Percentiles rank a stretch among this genome's conserved stretches.
Evolutionary conservation across 345 rosid genomes (phyloP).

Genomic region (Cochlearia excelsa): DNA sequence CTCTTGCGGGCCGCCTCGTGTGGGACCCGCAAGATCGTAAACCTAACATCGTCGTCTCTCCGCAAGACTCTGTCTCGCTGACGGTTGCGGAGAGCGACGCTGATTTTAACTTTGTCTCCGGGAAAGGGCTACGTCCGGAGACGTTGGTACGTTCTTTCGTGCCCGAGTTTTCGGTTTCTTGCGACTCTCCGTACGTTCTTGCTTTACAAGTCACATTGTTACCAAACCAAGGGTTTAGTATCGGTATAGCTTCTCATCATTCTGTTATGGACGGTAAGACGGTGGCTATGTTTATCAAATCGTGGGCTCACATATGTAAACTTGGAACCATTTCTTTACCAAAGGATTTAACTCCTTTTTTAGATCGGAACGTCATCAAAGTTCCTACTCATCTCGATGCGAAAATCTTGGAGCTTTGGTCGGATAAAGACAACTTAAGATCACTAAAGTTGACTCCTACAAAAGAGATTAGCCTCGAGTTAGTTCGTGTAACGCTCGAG

Average conservation of each 20-base stretch:
- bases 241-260: conserved; percentile 33
- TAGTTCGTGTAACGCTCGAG: conserved; percentile 29
- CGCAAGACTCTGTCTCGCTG: conserved; percentile 28
- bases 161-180: conserved; percentile 17
- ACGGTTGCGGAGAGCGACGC: conserved; percentile 31
- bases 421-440: conserved; percentile 3
- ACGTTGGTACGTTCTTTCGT: conserved; percentile 21
- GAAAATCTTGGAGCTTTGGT: conserved; percentile 13
- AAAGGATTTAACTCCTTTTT: conserved; percentile 15
- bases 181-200: conserved; percentile 1
- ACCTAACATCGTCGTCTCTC: conserved; percentile 31
- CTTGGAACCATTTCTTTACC: conserved; percentile 1
- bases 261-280: conserved; percentile 25
- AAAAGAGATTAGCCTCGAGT: neutral
- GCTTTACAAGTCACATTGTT: conserved; percentile 30
- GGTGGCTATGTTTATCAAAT: conserved; percentile 24
- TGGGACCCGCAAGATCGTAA: conserved; percentile 29
- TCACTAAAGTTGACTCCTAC: conserved; percentile 8
- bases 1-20: conserved; percentile 34
- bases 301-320: conserved; percentile 35
- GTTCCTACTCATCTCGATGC: conserved; percentile 21
- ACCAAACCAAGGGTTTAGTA: conserved; percentile 28
- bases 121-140: conserved; percentile 17
- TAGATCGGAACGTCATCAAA: conserved; percentile 30
- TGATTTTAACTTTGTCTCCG: conserved; percentile 21